Percentiles rank a stretch among this genome's conserved stretches.
Evolutionary conservation across 352 stramenopile genomes (phyloP).

Genomic region (Halophytophthora batemanensis): DNA sequence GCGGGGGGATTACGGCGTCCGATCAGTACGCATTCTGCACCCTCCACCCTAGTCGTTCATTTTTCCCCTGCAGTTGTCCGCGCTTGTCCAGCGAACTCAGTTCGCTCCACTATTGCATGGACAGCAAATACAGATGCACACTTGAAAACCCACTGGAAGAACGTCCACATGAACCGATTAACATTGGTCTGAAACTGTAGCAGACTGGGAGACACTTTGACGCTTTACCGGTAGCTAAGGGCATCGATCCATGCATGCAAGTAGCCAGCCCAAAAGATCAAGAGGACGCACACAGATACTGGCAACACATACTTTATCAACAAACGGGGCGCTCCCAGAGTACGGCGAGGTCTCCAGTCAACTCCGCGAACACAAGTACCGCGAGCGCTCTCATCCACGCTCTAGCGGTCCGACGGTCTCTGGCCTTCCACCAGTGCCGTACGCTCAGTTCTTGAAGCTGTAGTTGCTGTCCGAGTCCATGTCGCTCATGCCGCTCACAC

Average conservation of each 20-base stretch:
- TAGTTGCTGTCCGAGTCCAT: conserved; percentile 29
- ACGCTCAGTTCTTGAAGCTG: conserved; percentile 24
- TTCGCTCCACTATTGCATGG: too few relatives aligned
- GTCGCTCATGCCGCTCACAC: conserved; percentile 60
- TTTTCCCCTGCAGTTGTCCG: conserved; percentile 1
- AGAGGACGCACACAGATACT: background rate
- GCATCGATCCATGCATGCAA: too few relatives aligned
- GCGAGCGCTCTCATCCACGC: conserved; percentile 21
- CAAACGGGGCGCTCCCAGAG: background rate
- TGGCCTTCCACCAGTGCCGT: background rate
- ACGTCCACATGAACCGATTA: too few relatives aligned
- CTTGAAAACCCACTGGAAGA: too few relatives aligned
- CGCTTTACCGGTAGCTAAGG: background rate
- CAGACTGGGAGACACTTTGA: background rate
- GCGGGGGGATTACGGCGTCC: conserved; percentile 8
- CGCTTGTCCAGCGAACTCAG: background rate
- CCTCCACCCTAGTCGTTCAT: too few relatives aligned
- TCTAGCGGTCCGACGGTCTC: conserved; percentile 2
- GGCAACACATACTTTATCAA: conserved; percentile 5
- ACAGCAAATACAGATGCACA: background rate
- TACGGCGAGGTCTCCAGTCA: background rate
- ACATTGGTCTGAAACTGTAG: too few relatives aligned
- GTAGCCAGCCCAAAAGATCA: too few relatives aligned
- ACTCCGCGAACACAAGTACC: conserved; percentile 6
- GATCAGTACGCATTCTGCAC: too few relatives aligned